phyloP scores from a whole-genome alignment of 495 filamentous ascomycete species.

The Clavariopsis aquatica region DNA sequence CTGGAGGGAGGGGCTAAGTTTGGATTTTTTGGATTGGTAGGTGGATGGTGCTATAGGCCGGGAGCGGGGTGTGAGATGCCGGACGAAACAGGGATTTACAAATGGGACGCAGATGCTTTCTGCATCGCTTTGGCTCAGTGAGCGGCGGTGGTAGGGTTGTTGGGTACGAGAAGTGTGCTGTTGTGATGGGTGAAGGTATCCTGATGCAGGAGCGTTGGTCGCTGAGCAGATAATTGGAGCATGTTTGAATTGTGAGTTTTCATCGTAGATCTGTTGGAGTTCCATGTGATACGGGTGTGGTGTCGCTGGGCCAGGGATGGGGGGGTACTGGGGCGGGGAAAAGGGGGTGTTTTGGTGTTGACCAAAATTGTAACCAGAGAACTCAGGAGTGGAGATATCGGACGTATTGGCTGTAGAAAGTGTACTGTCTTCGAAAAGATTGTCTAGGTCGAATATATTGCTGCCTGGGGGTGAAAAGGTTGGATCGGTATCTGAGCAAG shows the following conservation, averaged over 20 bases:
- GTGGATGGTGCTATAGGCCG: not conserved
- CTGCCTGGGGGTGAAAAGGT: conserved; percentile 4
- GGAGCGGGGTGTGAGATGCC: not conserved
- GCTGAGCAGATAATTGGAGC: not conserved
- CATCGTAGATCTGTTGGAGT: conserved; percentile 1
- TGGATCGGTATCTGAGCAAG: not conserved
- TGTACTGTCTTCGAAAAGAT: not conserved
- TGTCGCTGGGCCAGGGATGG: conserved; percentile 2
- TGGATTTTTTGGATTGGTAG: not conserved
- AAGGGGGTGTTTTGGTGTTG: not conserved
- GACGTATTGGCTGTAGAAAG: not conserved
- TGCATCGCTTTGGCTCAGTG: conserved; percentile 20
- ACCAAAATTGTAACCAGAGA: not conserved
- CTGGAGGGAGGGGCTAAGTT: not conserved
- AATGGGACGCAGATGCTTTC: not conserved
- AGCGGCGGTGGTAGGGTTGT: conserved; percentile 21
- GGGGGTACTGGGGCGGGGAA: not conserved
- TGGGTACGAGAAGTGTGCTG: conserved; percentile 1
- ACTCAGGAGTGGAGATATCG: conserved; percentile 6
- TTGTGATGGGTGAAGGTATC: not conserved
- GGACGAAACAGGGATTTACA: not conserved
- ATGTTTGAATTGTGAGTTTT: not conserved
- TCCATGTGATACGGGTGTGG: conserved; percentile 10
- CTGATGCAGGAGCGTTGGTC: not conserved
- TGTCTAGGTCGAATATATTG: conserved; percentile 2